Conservation (phyloP, 139 green algal genomes). For the Chlorella vulgaris region DNA sequence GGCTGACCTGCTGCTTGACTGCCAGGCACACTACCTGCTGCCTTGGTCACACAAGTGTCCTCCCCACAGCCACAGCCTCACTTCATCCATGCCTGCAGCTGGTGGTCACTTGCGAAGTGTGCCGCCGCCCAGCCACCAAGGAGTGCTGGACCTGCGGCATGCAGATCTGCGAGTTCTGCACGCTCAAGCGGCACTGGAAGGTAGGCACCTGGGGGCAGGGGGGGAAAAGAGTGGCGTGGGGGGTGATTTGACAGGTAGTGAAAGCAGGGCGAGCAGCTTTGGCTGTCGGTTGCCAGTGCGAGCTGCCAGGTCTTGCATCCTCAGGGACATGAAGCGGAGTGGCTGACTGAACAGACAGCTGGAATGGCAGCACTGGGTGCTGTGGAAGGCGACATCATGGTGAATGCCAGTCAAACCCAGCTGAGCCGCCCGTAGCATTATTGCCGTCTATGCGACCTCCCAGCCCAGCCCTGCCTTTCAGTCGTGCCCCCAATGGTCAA, state of each 20-base stretch:
- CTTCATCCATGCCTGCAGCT: slow-evolving; percentile 56
- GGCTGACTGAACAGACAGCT: too few species aligned
- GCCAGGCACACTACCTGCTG: too few species aligned
- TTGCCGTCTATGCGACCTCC: too few species aligned
- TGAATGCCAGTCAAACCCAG: too few species aligned
- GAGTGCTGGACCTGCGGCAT: slow-evolving; percentile 78
- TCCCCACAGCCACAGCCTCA: not conserved
- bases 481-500: not conserved
- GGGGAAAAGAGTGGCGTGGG: not conserved
- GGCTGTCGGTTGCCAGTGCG: too few species aligned
- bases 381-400: too few species aligned
- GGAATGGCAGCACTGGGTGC: too few species aligned
- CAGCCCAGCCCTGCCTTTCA: not conserved
- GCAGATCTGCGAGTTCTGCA: slow-evolving; percentile 87
- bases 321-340: too few species aligned
- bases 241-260: not conserved
- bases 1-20: too few species aligned
- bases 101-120: slow-evolving; percentile 89
- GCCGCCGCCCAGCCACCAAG: slow-evolving; percentile 76
- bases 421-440: too few species aligned
- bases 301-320: not conserved
- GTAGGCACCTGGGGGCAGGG: slow-evolving; percentile 26
- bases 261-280: not conserved
- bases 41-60: too few species aligned
- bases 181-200: slow-evolving; percentile 82